These are phyloP conservation scores for Daldinia vernicosa DNA, from an alignment of 495 filamentous ascomycete species.

Conservation along the genomic window DNA sequence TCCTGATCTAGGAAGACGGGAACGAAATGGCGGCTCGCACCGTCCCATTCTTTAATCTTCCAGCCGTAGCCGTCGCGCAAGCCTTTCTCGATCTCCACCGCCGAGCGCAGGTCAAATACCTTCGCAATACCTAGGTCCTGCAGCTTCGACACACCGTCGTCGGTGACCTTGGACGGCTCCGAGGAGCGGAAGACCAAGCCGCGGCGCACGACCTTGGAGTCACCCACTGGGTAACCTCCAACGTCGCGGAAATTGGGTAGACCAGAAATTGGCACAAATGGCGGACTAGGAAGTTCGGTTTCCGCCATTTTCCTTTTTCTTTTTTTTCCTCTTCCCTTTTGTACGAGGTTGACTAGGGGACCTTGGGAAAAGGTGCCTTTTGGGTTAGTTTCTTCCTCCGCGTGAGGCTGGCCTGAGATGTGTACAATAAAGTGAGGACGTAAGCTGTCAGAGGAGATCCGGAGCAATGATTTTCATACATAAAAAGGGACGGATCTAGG, in stretches of 20 bases:
- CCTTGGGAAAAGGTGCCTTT: background rate
- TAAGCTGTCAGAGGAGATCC: conserved; percentile 17
- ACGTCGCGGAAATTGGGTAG: conserved; percentile 69
- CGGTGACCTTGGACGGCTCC: conserved; percentile 61
- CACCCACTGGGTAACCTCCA: conserved; percentile 60
- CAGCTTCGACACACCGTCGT: conserved; percentile 61
- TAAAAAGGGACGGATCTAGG: background rate
- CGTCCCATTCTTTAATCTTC: conserved; percentile 54
- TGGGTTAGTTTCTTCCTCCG: background rate
- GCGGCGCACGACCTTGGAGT: conserved; percentile 51
- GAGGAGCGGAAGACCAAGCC: conserved; percentile 66
- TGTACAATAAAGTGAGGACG: conserved; percentile 21
- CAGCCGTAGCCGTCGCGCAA: conserved; percentile 44
- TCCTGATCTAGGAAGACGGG: conserved; percentile 69
- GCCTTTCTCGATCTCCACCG: conserved; percentile 56
- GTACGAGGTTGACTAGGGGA: conserved; percentile 4
- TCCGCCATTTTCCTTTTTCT: conserved; percentile 13
- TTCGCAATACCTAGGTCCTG: conserved; percentile 64
- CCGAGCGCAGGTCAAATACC: conserved; percentile 73
- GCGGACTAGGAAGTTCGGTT: conserved; percentile 50
- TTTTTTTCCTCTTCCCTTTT: background rate
- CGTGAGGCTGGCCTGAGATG: conserved; percentile 5
- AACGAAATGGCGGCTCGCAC: conserved; percentile 60
- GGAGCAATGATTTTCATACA: conserved; percentile 3
- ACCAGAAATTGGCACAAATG: conserved; percentile 62